Evolutionary conservation across 176 grass and related monocot species (phyloP).

Genomic region (Thinopyrum elongatum): DNA sequence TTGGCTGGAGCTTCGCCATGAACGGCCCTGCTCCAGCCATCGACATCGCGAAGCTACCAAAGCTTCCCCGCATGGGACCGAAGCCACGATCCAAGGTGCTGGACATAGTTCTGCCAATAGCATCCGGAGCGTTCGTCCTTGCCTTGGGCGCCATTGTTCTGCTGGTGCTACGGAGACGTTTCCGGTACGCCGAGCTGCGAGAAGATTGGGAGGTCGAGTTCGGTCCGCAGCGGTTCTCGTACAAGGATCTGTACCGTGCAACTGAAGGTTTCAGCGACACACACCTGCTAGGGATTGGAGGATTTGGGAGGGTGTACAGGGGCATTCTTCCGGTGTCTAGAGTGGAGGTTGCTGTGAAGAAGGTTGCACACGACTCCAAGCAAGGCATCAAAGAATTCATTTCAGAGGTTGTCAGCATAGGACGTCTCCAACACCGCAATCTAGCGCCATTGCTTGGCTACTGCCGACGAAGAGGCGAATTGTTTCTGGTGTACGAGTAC

Average conservation of each 20-base stretch:
- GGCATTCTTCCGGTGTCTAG: conserved; percentile 11
- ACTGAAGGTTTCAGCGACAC: conserved; percentile 25
- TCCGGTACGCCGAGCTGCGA: not conserved
- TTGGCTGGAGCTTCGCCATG: conserved; percentile 36
- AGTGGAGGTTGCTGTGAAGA: conserved; percentile 32
- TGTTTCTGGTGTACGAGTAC: conserved; percentile 28
- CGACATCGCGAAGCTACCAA: conserved; percentile 15
- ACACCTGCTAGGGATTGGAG: conserved; percentile 14
- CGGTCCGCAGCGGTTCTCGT: conserved; percentile 32
- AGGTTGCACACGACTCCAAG: conserved; percentile 13
- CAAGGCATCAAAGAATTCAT: conserved; percentile 38
- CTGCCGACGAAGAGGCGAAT: conserved; percentile 12
- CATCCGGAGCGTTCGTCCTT: not conserved
- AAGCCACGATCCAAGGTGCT: conserved; percentile 26
- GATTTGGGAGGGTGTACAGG: conserved; percentile 38
- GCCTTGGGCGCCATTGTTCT: not conserved
- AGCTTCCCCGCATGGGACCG: conserved; percentile 10
- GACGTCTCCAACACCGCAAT: conserved; percentile 19
- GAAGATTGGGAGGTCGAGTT: conserved; percentile 44
- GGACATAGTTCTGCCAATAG: conserved; percentile 24
- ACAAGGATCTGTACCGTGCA: conserved; percentile 23
- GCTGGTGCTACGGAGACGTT: not conserved
- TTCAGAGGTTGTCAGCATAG: conserved; percentile 15
- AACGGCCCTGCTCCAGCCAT: conserved; percentile 12
- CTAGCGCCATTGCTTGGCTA: conserved; percentile 20